A percentile compares a stretch with the other conserved stretches of the same genome.
Evolutionary conservation across 2,329 filamentous ascomycete species (phyloP).

Genomic region (Pseudogymnoascus sp.): DNA sequence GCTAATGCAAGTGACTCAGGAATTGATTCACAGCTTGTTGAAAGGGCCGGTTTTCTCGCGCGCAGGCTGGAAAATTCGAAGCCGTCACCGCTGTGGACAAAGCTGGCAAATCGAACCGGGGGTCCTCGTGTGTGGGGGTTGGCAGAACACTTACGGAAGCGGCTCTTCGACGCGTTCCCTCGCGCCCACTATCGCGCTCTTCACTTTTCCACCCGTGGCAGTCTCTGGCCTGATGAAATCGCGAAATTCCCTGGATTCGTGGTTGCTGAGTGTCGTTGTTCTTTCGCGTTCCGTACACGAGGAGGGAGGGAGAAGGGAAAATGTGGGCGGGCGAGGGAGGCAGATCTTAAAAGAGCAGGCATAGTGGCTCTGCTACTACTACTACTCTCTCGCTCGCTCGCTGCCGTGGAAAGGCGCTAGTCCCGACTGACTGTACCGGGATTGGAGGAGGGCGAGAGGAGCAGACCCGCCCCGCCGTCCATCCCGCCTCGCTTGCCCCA

Average conservation of each 20-base stretch:
- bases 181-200: not conserved
- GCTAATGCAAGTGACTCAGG: not conserved
- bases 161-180: not conserved
- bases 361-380: not conserved
- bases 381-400: not conserved
- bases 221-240: not conserved
- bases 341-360: constrained; percentile 4
- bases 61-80: not conserved
- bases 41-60: not conserved
- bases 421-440: not conserved
- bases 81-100: not conserved
- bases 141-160: not conserved
- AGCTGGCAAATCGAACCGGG: not conserved
- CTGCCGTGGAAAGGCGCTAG: not conserved
- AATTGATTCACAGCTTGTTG: not conserved
- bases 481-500: constrained; percentile 2
- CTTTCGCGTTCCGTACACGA: not conserved
- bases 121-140: not conserved
- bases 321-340: constrained; percentile 3
- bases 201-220: not conserved
- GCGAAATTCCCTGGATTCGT: no score
- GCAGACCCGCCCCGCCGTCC: not conserved
- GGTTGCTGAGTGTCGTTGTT: not conserved
- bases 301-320: not conserved
- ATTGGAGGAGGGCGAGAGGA: not conserved